A percentile compares a stretch with the other conserved stretches of the same genome.
These are phyloP conservation scores for Orbilia quercus DNA, from an alignment of 2,329 filamentous ascomycete genomes.

Conservation along the genomic window DNA sequence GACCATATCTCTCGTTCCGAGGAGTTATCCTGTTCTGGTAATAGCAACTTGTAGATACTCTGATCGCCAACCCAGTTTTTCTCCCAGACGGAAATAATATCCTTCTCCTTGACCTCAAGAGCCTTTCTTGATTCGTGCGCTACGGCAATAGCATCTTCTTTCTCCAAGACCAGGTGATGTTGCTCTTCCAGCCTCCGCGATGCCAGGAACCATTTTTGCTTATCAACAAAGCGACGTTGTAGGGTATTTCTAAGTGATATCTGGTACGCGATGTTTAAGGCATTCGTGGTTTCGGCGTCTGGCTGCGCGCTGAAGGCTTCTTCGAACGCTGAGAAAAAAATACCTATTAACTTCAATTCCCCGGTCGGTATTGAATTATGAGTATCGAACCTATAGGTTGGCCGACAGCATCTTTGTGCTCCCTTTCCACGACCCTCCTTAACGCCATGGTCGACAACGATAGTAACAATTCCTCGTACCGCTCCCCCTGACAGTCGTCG, in stretches of 20 bases:
- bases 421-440: conserved; percentile 58
- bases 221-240: conserved; percentile 53
- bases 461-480: conserved; percentile 85
- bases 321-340: conserved; percentile 57
- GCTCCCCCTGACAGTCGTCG: conserved; percentile 93
- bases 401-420: conserved; percentile 55
- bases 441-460: conserved; percentile 85
- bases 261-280: conserved; percentile 51
- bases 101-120: conserved; percentile 52
- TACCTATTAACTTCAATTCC: no score
- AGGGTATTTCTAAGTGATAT: conserved; percentile 42
- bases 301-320: conserved; percentile 56
- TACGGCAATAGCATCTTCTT: conserved; percentile 29
- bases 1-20: conserved; percentile 59
- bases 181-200: conserved; percentile 47
- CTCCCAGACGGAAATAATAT: conserved; percentile 58
- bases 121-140: conserved; percentile 39
- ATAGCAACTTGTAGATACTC: conserved; percentile 58
- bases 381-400: conserved; percentile 42
- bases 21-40: conserved; percentile 54
- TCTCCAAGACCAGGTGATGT: conserved; percentile 22
- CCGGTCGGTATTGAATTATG: not conserved
- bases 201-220: conserved; percentile 53
- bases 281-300: conserved; percentile 50
- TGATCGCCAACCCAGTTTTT: conserved; percentile 60